phyloP scores from a whole-genome alignment of 2,329 filamentous ascomycete species.

The Bimuria novae-zelandiae region DNA sequence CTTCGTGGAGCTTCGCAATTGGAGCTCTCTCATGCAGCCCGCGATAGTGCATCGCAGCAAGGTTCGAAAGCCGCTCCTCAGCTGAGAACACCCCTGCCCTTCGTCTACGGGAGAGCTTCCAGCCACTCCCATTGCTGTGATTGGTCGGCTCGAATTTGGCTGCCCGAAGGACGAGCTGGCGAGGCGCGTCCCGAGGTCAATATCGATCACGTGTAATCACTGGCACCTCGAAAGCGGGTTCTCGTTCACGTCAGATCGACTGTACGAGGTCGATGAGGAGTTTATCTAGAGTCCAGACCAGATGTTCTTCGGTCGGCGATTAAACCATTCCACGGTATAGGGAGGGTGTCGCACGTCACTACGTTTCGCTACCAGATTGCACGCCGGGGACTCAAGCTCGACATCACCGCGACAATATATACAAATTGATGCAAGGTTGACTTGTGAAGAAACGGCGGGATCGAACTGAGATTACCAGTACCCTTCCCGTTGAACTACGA shows the following conservation, averaged over 20 bases:
- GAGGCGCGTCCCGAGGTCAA: neutral
- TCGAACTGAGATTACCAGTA: too few relatives aligned
- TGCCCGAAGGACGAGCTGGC: neutral
- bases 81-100: constrained; percentile 32
- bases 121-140: constrained; percentile 31
- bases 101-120: constrained; percentile 22
- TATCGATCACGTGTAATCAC: neutral
- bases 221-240: too few relatives aligned
- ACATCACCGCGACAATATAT: too few relatives aligned
- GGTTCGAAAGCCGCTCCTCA: constrained; percentile 32
- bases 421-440: too few relatives aligned
- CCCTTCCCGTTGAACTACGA: too few relatives aligned
- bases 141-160: constrained; percentile 20
- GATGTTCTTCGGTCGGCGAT: neutral
- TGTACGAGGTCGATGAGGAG: neutral
- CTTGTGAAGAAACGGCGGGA: neutral
- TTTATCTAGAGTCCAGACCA: neutral
- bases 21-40: constrained; percentile 33
- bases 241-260: neutral
- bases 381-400: neutral
- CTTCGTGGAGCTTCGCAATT: constrained; percentile 42
- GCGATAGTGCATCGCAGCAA: constrained; percentile 27
- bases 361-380: neutral
- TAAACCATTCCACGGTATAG: neutral
- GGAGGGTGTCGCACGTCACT: neutral